Percentiles rank a stretch among this genome's conserved stretches.
Conservation (phyloP, 2,329 filamentous ascomycete genomes). For the Fusarium tjaetaba region DNA sequence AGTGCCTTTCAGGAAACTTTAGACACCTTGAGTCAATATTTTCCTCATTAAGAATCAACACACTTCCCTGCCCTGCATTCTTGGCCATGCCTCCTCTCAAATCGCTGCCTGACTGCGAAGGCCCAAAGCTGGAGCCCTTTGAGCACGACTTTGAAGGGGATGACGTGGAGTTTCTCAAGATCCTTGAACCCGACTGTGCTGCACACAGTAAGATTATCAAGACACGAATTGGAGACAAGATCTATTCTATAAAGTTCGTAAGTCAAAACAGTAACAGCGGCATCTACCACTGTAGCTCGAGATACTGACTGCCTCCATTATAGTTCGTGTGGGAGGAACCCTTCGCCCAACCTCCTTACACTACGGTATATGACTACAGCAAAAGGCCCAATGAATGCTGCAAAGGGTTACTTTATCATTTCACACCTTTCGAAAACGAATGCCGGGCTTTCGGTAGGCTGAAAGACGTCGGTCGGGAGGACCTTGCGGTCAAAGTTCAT, state of each 20-base stretch:
- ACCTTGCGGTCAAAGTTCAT: constrained; percentile 6
- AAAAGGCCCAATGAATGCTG: neutral
- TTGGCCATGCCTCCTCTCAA: neutral
- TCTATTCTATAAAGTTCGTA: neutral
- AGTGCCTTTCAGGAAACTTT: neutral
- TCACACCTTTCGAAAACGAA: constrained; percentile 10
- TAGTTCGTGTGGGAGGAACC: neutral
- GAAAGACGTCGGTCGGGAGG: neutral
- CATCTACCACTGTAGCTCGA: neutral
- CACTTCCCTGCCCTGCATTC: neutral
- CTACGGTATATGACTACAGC: neutral
- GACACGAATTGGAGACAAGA: neutral
- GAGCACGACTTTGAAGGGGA: neutral
- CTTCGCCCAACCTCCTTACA: neutral
- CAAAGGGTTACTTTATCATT: neutral
- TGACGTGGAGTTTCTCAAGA: neutral
- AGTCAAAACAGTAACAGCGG: neutral
- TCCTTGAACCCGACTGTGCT: neutral
- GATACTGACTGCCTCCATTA: neutral
- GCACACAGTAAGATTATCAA: neutral
- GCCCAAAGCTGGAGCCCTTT: neutral
- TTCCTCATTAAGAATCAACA: neutral
- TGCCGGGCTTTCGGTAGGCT: constrained; percentile 17
- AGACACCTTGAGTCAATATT: neutral
- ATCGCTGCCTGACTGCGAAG: neutral